Conservation (phyloP, 208 protist genomes). For the Leishmania martiniquensis region DNA sequence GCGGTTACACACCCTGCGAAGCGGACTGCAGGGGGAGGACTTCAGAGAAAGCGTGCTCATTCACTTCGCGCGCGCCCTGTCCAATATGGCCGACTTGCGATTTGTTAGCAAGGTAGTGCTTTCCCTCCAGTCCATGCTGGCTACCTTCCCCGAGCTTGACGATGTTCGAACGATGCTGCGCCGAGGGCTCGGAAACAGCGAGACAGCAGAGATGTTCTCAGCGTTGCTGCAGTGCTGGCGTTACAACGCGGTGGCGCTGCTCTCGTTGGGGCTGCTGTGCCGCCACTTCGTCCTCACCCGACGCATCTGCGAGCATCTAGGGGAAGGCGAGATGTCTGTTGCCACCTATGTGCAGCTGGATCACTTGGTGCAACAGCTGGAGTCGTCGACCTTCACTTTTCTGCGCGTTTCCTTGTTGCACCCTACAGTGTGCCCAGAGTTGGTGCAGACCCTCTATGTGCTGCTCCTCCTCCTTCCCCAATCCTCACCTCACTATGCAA, state of each 20-base stretch:
- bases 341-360: conserved; percentile 95
- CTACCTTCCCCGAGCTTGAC: conserved; percentile 91
- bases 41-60: conserved; percentile 21
- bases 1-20: conserved; percentile 40
- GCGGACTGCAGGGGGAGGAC: not conserved
- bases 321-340: conserved; percentile 89
- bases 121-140: conserved; percentile 64
- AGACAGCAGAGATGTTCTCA: conserved; percentile 40
- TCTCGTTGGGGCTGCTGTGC: conserved; percentile 93
- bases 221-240: conserved; percentile 85
- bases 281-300: conserved; percentile 87
- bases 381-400: conserved; percentile 95
- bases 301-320: conserved; percentile 58
- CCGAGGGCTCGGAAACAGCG: conserved; percentile 27
- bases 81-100: conserved; percentile 41
- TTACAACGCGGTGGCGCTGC: conserved; percentile 89
- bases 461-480: conserved; percentile 98
- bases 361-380: conserved; percentile 96
- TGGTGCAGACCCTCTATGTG: conserved; percentile 95
- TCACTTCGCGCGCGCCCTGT: conserved; percentile 24
- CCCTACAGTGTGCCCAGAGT: conserved; percentile 69
- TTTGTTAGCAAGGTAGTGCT: conserved; percentile 75
- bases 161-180: conserved; percentile 79
- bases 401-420: conserved; percentile 93
- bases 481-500: conserved; percentile 81